phyloP scores from a whole-genome alignment of 2,329 filamentous ascomycete genomes.

The Fusarium udum region DNA sequence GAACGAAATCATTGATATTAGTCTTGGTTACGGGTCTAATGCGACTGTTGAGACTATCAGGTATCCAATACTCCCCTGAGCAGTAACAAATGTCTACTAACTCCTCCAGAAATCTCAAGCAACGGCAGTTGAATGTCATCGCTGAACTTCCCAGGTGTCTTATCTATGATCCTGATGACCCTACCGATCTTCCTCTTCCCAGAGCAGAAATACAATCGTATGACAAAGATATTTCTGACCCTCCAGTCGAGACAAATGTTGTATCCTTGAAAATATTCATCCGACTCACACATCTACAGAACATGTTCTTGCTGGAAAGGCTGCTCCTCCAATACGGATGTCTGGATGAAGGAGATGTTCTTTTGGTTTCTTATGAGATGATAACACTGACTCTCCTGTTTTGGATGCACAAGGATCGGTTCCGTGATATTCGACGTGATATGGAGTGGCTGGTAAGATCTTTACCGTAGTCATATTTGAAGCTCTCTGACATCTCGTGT shows the following conservation, averaged over 20 bases:
- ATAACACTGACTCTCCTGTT: not conserved
- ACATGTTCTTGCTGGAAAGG: constrained; percentile 15
- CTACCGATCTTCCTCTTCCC: not conserved
- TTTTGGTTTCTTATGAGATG: constrained; percentile 15
- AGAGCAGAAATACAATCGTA: rapidly evolving
- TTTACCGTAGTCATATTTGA: rapidly evolving
- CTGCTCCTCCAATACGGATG: not conserved
- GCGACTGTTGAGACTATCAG: not conserved
- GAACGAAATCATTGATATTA: not conserved
- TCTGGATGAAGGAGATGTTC: not conserved
- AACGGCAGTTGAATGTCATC: not conserved
- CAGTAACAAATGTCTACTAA: rapidly evolving
- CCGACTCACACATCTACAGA: constrained; percentile 2
- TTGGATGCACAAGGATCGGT: constrained; percentile 16
- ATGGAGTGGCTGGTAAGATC: constrained; percentile 4
- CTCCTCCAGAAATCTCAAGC: not conserved
- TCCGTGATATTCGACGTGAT: not conserved
- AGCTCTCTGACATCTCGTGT: rapidly evolving
- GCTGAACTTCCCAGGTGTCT: not conserved
- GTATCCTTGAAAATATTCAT: not conserved
- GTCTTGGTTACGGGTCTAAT: not conserved
- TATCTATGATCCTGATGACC: not conserved
- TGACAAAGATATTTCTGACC: not conserved
- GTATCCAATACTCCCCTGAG: rapidly evolving
- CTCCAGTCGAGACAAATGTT: not conserved